A percentile compares a stretch with the other conserved stretches of the same genome.
Conservation (phyloP, 352 stramenopile genomes). For the Pythium vanterpoolii region DNA sequence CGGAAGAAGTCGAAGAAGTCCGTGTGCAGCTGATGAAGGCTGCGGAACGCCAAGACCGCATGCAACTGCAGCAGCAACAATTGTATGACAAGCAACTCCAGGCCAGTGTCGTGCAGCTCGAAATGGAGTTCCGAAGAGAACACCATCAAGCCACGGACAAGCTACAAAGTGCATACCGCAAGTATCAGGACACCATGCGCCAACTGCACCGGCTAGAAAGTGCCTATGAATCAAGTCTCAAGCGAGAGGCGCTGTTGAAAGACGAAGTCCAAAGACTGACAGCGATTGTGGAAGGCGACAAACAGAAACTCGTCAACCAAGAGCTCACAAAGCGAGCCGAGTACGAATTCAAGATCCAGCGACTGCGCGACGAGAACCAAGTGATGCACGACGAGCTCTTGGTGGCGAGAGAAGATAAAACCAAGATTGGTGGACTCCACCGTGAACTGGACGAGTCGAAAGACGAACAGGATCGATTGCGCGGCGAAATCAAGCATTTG, state of each 20-base stretch:
- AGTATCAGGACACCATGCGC: constrained; percentile 37
- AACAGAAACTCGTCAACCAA: constrained; percentile 42
- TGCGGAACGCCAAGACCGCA: constrained; percentile 44
- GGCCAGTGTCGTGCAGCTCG: constrained; percentile 49
- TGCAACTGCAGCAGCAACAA: constrained; percentile 57
- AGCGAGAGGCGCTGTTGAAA: constrained; percentile 40
- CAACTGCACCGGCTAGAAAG: constrained; percentile 38
- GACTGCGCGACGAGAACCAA: constrained; percentile 21
- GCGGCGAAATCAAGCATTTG: constrained; percentile 25
- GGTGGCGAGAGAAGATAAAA: constrained; percentile 23
- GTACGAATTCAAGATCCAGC: constrained; percentile 45
- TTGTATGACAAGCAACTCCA: constrained; percentile 55
- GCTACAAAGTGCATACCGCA: constrained; percentile 41
- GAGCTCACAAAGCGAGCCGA: constrained; percentile 38
- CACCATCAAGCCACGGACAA: constrained; percentile 42
- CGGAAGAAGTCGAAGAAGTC: constrained; percentile 49
- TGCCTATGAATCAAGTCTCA: constrained; percentile 45
- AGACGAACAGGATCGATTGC: constrained; percentile 18
- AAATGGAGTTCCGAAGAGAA: constrained; percentile 74
- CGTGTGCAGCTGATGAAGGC: constrained; percentile 46
- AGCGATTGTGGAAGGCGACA: constrained; percentile 48
- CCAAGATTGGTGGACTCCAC: constrained; percentile 20
- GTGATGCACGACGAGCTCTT: constrained; percentile 33
- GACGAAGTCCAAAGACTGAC: constrained; percentile 40
- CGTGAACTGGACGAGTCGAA: constrained; percentile 25